These are phyloP conservation scores for Boletus semigastroideus DNA, from an alignment of 1,284 basidiomycete species.

Conservation along the genomic window DNA sequence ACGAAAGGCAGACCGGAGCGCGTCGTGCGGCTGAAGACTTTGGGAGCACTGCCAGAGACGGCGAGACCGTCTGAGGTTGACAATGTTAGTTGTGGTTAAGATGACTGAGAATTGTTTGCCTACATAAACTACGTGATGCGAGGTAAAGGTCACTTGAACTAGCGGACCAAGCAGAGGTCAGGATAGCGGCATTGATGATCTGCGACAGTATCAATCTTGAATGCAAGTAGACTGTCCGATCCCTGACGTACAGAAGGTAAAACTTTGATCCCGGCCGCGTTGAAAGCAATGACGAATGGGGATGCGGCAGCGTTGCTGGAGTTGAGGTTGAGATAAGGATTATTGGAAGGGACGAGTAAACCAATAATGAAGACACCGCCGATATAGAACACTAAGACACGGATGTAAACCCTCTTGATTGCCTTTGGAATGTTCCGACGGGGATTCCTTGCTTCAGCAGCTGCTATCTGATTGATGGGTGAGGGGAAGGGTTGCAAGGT, in stretches of 20 bases:
- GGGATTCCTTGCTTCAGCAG: conserved; percentile 42
- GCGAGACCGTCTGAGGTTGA: conserved; percentile 51
- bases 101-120: not conserved
- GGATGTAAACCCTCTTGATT: conserved; percentile 52
- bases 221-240: not conserved
- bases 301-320: conserved; percentile 39
- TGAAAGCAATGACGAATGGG: conserved; percentile 56
- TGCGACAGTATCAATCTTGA: conserved; percentile 1
- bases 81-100: not conserved
- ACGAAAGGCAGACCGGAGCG: conserved; percentile 60
- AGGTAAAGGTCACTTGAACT: conserved; percentile 30
- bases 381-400: conserved; percentile 55
- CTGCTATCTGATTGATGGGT: conserved; percentile 40
- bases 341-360: conserved; percentile 50
- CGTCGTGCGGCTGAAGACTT: conserved; percentile 52
- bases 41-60: conserved; percentile 57
- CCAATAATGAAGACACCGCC: conserved; percentile 50
- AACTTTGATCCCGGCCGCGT: conserved; percentile 50
- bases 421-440: conserved; percentile 41
- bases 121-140: conserved; percentile 27
- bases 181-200: conserved; percentile 66
- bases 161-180: conserved; percentile 64
- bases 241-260: conserved; percentile 41
- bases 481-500: not conserved
- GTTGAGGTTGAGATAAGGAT: conserved; percentile 37